phyloP scores from a whole-genome alignment of 2,329 filamentous ascomycete genomes.

The Fusarium oligoseptatum region DNA sequence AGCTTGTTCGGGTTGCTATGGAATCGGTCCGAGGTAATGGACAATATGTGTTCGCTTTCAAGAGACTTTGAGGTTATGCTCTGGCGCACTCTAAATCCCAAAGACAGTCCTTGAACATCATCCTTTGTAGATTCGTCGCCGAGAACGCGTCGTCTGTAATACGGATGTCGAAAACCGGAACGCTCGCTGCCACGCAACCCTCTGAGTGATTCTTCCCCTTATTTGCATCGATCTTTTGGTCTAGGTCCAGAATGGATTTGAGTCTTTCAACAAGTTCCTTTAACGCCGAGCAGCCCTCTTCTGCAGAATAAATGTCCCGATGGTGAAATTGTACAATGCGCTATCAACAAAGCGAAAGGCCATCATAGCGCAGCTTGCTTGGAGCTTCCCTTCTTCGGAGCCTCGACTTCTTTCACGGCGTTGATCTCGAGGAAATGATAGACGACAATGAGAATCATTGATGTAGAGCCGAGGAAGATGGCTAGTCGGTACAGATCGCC shows the following conservation, averaged over 20 bases:
- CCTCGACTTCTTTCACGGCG: conserved; percentile 55
- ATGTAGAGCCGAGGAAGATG: conserved; percentile 89
- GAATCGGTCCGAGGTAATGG: neutral
- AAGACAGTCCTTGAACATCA: neutral
- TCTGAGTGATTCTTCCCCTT: conserved; percentile 9
- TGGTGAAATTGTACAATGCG: conserved; percentile 31
- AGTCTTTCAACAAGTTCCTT: conserved; percentile 29
- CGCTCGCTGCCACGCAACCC: neutral
- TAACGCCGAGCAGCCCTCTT: conserved; percentile 34
- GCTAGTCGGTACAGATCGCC: conserved; percentile 89
- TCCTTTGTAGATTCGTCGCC: neutral
- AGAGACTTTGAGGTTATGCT: neutral
- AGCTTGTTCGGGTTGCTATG: conserved; percentile 1
- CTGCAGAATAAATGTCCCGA: conserved; percentile 24
- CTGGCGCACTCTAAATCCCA: neutral
- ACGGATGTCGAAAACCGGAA: conserved; percentile 8
- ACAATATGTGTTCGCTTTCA: neutral
- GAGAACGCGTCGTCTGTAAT: conserved; percentile 1
- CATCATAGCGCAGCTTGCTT: conserved; percentile 36
- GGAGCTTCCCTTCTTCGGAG: conserved; percentile 21
- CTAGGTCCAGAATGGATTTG: conserved; percentile 7
- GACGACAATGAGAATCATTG: conserved; percentile 92
- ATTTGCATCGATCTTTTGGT: conserved; percentile 8
- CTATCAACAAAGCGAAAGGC: conserved; percentile 7
- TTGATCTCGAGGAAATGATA: conserved; percentile 99